phyloP scores from a whole-genome alignment of 352 stramenopile genomes.

The Phytophthora sansomeana region DNA sequence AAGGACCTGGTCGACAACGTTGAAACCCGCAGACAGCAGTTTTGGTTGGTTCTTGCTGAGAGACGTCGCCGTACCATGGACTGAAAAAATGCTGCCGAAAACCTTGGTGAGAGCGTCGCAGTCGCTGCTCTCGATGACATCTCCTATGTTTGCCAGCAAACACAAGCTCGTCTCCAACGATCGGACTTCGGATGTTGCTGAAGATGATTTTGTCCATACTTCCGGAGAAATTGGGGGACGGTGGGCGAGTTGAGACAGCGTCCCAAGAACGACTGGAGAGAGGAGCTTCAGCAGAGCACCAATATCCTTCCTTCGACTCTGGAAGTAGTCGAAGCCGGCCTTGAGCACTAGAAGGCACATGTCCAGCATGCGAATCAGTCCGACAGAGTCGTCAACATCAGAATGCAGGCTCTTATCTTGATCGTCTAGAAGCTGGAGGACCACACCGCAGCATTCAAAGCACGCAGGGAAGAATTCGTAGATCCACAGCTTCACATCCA shows the following conservation, averaged over 20 bases:
- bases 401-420: not conserved
- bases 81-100: conserved; percentile 18
- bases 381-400: not conserved
- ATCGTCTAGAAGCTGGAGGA: conserved; percentile 19
- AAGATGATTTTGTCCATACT: not conserved
- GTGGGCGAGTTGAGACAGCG: conserved; percentile 12
- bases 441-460: conserved; percentile 27
- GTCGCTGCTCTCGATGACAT: conserved; percentile 9
- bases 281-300: conserved; percentile 12
- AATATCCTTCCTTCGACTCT: conserved; percentile 16
- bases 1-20: conserved; percentile 10
- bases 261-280: not conserved
- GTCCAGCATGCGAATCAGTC: conserved; percentile 26
- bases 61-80: not conserved
- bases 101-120: conserved; percentile 6
- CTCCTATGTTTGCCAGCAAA: conserved; percentile 15
- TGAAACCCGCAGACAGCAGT: conserved; percentile 9
- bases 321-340: conserved; percentile 23
- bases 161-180: conserved; percentile 22
- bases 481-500: conserved; percentile 11
- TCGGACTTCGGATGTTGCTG: not conserved
- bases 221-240: not conserved
- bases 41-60: not conserved
- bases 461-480: conserved; percentile 14
- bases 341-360: conserved; percentile 30